Base-by-base conservation (phyloP, 2,329 filamentous ascomycete genomes). In the Arthroderma uncinatum region DNA sequence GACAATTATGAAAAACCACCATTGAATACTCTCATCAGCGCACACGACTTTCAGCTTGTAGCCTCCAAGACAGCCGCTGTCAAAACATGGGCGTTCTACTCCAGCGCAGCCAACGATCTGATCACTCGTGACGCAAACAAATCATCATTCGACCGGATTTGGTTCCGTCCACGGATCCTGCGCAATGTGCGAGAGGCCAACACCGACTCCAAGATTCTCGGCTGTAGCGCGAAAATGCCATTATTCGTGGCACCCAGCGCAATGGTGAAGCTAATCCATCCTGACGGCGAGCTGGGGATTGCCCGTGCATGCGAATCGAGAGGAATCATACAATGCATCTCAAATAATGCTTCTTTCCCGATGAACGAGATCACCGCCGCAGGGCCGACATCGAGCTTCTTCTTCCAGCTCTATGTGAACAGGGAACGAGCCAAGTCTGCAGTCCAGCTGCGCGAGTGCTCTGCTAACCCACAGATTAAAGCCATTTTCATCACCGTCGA, bases 41-140 rank as follows among this genome's bases (percentile, higher is more conserved):
- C 78, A 5, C 74, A 82, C 60, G 83, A 86, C 69, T 86, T 86
- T 64, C 77, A 81, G 54, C 58, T 71, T 9, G 80, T 78, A 0
- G 83, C 83, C 2, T 75, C 77, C 14, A 71, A 73, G 25, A 78
- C 77, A 4, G 74, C 84, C 52, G 75, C 76, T 7, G 76, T 78
- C 21, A 86, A 87, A 64, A 80, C 83, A n/a, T 86, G 82, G 81
- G 84, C 83, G 0, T 87, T 86, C 64, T 80, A 83, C 65, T 84
- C 81, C 19, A 84, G 82, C 7, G 84, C 83, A 1, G 80, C 83
- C 9, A 85, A 82, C 4, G 84, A 77, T 77, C 63, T 79, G 2
- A 81, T 84, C 37, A 80, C 83, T 52, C 75, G 77, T 1, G 68
- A 74, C 23, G 73, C 74, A 53, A 87, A 86, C 66, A 75, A 72